A percentile compares a stretch with the other conserved stretches of the same genome.
These are phyloP conservation scores for Boletus vinaceobasis DNA, from an alignment of 768 basidiomycete species.

Conservation along the genomic window DNA sequence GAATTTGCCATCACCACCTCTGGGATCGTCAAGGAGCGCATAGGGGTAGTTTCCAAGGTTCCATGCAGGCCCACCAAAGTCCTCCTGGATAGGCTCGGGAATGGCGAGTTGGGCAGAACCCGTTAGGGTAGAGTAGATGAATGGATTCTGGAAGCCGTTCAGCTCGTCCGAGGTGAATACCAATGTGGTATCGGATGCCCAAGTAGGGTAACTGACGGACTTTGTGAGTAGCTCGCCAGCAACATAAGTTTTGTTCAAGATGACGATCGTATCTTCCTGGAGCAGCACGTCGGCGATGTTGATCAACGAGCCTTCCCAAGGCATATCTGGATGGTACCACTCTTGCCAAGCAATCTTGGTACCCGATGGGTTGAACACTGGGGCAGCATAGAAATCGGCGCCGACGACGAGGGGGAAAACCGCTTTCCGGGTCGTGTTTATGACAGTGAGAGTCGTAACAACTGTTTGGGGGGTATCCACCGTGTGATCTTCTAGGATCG, in stretches of 20 bases:
- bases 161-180: constrained; percentile 59
- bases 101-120: constrained; percentile 32
- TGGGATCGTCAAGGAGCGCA: constrained; percentile 38
- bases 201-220: constrained; percentile 56
- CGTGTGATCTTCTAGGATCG: constrained; percentile 72
- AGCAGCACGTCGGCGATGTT: constrained; percentile 46
- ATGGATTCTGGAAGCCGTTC: constrained; percentile 68
- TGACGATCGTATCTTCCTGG: constrained; percentile 27
- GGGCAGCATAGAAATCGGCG: constrained; percentile 69
- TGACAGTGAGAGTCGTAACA: constrained; percentile 52
- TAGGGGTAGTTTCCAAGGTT: constrained; percentile 45
- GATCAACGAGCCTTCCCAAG: constrained; percentile 65
- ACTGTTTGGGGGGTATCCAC: constrained; percentile 33
- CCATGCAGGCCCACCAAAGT: constrained; percentile 62
- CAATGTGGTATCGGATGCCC: constrained; percentile 54
- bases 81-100: constrained; percentile 42
- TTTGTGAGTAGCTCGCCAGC: constrained; percentile 51
- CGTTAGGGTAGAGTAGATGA: constrained; percentile 42
- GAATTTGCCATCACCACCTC: constrained; percentile 15
- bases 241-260: constrained; percentile 41
- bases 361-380: constrained; percentile 60
- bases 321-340: constrained; percentile 70
- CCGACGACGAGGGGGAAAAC: constrained; percentile 49
- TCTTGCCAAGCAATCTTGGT: constrained; percentile 56
- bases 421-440: constrained; percentile 46